phyloP scores from a whole-genome alignment of 306 rosid species.

The Trifolium subterraneum region DNA sequence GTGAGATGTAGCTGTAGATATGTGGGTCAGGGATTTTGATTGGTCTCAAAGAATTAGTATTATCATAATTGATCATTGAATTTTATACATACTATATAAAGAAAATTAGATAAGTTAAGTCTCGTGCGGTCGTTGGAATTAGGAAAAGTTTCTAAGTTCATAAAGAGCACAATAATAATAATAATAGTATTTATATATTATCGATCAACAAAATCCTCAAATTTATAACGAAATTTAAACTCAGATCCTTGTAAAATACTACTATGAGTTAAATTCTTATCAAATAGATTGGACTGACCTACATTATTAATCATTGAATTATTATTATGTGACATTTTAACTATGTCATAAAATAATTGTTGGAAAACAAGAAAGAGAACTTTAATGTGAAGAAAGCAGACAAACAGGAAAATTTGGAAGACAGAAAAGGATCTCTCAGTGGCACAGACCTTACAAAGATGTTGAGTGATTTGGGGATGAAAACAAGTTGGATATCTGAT shows the following conservation, averaged over 20 bases:
- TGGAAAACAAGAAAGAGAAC: slow-evolving; percentile 51
- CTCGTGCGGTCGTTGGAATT: too few species aligned
- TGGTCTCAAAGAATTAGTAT: slow-evolving; percentile 29
- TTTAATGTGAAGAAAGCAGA: slow-evolving; percentile 53
- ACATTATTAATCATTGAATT: slow-evolving; percentile 8
- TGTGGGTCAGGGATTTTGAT: slow-evolving; percentile 44
- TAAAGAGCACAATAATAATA: too few species aligned
- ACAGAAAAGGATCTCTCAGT: slow-evolving; percentile 57
- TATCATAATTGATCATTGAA: slow-evolving; percentile 17
- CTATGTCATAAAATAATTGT: slow-evolving; percentile 28
- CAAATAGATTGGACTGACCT: neutral
- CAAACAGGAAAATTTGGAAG: slow-evolving; percentile 51
- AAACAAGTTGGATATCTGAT: slow-evolving; percentile 55
- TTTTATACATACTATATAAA: neutral
- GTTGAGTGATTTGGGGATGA: slow-evolving; percentile 57
- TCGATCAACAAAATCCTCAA: neutral
- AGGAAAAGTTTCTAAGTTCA: too few species aligned
- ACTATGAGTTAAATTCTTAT: neutral
- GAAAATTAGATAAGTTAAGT: too few species aligned
- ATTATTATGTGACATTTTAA: slow-evolving; percentile 37
- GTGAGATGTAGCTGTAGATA: slow-evolving; percentile 36
- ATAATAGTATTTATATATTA: too few species aligned
- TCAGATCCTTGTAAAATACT: neutral
- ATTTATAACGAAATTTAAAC: neutral
- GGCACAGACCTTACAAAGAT: slow-evolving; percentile 45